A percentile compares a stretch with the other conserved stretches of the same genome.
These are phyloP conservation scores for Xylariaceae sp. DNA, from an alignment of 2,329 filamentous ascomycete genomes.

Conservation along the genomic window DNA sequence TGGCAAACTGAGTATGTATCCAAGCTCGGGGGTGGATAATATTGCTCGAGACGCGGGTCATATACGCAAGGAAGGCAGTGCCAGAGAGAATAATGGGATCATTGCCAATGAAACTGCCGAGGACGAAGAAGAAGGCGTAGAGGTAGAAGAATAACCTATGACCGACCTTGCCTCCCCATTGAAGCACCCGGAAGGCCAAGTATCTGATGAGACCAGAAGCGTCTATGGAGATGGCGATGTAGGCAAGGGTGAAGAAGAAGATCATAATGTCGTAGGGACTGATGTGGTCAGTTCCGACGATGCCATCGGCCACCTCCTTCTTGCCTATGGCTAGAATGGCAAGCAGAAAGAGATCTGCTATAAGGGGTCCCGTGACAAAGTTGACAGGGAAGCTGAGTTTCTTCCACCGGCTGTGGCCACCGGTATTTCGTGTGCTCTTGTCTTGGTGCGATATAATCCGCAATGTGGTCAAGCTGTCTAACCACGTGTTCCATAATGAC, in stretches of 20 bases:
- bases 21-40: conserved; percentile 67
- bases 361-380: conserved; percentile 65
- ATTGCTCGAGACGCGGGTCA: conserved; percentile 71
- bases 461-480: conserved; percentile 36
- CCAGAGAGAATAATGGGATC: conserved; percentile 72
- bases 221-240: conserved; percentile 74
- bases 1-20: conserved; percentile 68
- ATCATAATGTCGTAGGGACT: conserved; percentile 68
- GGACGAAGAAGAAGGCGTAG: conserved; percentile 65
- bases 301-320: conserved; percentile 65
- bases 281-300: conserved; percentile 61
- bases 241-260: conserved; percentile 70
- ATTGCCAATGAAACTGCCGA: conserved; percentile 68
- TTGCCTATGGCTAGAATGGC: conserved; percentile 65
- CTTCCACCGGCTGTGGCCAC: background rate
- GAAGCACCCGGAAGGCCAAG: conserved; percentile 65
- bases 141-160: conserved; percentile 68
- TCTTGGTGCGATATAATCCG: conserved; percentile 50
- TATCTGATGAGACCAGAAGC: conserved; percentile 69
- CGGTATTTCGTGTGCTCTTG: background rate
- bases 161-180: conserved; percentile 63
- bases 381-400: conserved; percentile 60
- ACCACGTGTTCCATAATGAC: conserved; percentile 38
- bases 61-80: conserved; percentile 71
- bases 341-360: conserved; percentile 67